Evolutionary conservation across 2,329 filamentous ascomycete genomes (phyloP), one percentile per base, ranked within the genome.

Genomic region (Fusarium xylarioides): DNA sequence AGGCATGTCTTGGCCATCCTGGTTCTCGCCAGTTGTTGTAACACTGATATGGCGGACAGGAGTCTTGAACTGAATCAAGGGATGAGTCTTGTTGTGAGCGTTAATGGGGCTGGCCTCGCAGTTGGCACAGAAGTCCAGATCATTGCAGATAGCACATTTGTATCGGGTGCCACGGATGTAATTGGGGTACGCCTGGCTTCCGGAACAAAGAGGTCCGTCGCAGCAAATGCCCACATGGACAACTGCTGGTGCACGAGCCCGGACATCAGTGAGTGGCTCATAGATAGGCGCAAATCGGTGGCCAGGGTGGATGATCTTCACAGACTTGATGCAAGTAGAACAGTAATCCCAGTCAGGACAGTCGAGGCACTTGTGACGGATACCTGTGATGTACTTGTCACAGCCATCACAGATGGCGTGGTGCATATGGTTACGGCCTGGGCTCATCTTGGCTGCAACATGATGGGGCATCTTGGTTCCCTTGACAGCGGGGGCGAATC

Each of bases 261-360:
- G 72, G 35, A 77, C 49, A 47, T 76, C 73, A 1, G 68, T 74
- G 19, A 94, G 86, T 26, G 92, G 90, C 77, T 94, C 92, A 78
- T 96, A 97, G 74, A 99, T 89, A 46, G 94, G 90, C 18, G 93
- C 93, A 80, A 99, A 98, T 74, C 95, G 93, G 82, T 99, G 96
- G 63, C 89, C 87, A 23, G 93, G 90, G 81, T 99, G 97, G 55
- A 88, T 90, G 77, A 90, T 87, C 68, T 84, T 82, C 49, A 93
- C 92, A 74, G 87, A 89, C 76, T 87, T 83, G 66, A 94, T 82
- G 83, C 97, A 99, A 14, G 89, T 86, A 30, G 88, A 87, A 86
- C 96, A 99, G 84, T 93, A 98, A 79, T 99, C 96, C 93, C 94
- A 99, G 82, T 99, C 96, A 47, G 97, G 96, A 86, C 96, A 99